A percentile compares a stretch with the other conserved stretches of the same genome.
Evolutionary conservation across 306 rosid genomes (phyloP).

Genomic region (Morella rubra): DNA sequence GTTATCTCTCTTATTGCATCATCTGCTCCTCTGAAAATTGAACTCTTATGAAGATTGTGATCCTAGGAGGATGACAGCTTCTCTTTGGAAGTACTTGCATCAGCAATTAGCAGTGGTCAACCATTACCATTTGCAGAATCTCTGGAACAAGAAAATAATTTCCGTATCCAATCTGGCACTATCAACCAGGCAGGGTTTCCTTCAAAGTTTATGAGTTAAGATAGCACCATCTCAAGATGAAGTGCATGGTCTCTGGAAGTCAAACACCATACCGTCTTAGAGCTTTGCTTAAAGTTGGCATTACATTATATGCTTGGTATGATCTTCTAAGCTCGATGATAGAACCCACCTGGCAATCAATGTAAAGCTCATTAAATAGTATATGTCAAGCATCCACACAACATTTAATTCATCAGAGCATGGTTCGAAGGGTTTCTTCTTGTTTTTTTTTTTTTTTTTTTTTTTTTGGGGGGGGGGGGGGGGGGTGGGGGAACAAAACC

Average conservation of each 20-base stretch:
- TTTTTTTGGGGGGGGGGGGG: no score
- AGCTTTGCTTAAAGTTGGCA: slow-evolving; percentile 95
- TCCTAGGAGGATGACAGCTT: slow-evolving; percentile 18
- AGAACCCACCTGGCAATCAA: slow-evolving; percentile 81
- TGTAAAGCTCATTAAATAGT: slow-evolving; percentile 28
- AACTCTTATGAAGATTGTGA: slow-evolving; percentile 5
- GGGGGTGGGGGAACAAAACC: neutral
- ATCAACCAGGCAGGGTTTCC: slow-evolving; percentile 10
- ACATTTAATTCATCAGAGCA: slow-evolving; percentile 9
- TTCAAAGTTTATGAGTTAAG: slow-evolving; percentile 12
- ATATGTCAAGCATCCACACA: slow-evolving; percentile 22
- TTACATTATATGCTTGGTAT: slow-evolving; percentile 94
- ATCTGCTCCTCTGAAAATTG: slow-evolving; percentile 13
- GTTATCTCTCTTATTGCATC: slow-evolving; percentile 17
- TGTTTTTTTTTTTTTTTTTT: no score
- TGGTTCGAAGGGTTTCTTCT: slow-evolving; percentile 1
- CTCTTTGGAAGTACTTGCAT: slow-evolving; percentile 23
- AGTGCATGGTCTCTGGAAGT: slow-evolving; percentile 28
- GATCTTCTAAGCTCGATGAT: slow-evolving; percentile 96
- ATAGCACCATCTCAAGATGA: slow-evolving; percentile 1
- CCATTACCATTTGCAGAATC: slow-evolving; percentile 13
- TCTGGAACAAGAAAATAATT: neutral
- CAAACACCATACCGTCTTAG: slow-evolving; percentile 84
- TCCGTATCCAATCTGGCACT: slow-evolving; percentile 20
- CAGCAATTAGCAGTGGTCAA: slow-evolving; percentile 1